These are phyloP conservation scores for Remersonia thermophila DNA, from an alignment of 2,329 filamentous ascomycete genomes.

Conservation along the genomic window DNA sequence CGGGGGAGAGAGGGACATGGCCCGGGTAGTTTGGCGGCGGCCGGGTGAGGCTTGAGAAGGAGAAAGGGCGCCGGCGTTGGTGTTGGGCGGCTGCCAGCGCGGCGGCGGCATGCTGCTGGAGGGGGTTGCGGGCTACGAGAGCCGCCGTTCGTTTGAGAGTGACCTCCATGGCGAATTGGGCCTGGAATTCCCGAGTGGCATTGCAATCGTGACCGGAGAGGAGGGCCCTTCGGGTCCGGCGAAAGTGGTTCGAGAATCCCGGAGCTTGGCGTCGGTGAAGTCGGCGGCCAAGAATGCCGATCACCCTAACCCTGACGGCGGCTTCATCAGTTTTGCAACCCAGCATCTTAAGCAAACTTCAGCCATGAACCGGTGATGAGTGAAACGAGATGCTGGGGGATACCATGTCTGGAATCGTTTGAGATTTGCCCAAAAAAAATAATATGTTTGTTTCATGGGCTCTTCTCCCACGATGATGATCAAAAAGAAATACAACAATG, in stretches of 20 bases:
- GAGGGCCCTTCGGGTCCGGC: neutral
- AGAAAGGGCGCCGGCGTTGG: conserved; percentile 33
- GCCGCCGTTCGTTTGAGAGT: conserved; percentile 13
- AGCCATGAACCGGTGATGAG: too few relatives aligned
- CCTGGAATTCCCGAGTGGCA: neutral
- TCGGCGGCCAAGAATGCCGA: too few relatives aligned
- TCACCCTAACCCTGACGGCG: too few relatives aligned
- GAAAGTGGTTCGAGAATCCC: conserved; percentile 14
- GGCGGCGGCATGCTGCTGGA: conserved; percentile 2
- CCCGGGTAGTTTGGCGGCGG: conserved; percentile 80
- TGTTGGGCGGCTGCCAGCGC: neutral
- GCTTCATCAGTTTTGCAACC: too few relatives aligned
- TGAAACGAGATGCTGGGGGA: too few relatives aligned
- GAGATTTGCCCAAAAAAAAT: too few relatives aligned
- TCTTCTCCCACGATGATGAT: too few relatives aligned
- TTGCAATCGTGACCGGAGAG: conserved; percentile 4
- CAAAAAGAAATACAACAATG: neutral
- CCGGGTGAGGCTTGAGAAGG: conserved; percentile 74
- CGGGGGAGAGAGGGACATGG: conserved; percentile 72
- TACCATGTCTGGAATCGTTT: too few relatives aligned
- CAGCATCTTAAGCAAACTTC: too few relatives aligned
- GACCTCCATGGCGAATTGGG: conserved; percentile 16
- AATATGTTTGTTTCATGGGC: too few relatives aligned
- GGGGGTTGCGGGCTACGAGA: conserved; percentile 9
- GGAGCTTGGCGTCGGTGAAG: too few relatives aligned